These are phyloP conservation scores for Candolleomyces efflorescens DNA, from an alignment of 768 basidiomycete genomes.

Conservation along the genomic window DNA sequence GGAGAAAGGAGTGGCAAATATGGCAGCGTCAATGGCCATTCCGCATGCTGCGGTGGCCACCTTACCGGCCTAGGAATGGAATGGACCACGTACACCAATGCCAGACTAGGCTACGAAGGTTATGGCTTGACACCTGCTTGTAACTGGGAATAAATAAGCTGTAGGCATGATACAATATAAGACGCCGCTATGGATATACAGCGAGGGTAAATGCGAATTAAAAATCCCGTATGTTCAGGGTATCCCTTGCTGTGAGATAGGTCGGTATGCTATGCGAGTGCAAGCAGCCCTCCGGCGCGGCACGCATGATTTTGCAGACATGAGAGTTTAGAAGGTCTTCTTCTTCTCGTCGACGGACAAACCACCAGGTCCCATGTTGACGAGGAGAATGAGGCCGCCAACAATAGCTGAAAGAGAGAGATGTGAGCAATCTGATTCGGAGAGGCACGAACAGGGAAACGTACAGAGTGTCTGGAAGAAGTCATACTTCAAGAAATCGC, in stretches of 20 bases:
- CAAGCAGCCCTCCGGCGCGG: background rate
- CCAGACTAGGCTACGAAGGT: too few species aligned
- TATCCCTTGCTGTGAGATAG: background rate
- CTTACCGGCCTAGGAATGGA: too few species aligned
- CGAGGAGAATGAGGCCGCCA: slow-evolving; percentile 93
- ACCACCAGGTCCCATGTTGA: slow-evolving; percentile 97
- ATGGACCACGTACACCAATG: too few species aligned
- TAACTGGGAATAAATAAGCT: background rate
- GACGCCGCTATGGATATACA: background rate
- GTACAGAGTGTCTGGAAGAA: slow-evolving; percentile 95
- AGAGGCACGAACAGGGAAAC: slow-evolving; percentile 17
- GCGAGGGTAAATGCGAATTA: background rate
- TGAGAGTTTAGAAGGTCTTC: slow-evolving; percentile 67
- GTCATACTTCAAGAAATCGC: slow-evolving; percentile 99
- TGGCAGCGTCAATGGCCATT: background rate
- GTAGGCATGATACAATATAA: background rate
- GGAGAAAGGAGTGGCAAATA: background rate
- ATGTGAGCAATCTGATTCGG: slow-evolving; percentile 1
- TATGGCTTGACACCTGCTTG: background rate
- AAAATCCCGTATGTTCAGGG: background rate
- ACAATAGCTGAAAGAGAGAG: slow-evolving; percentile 62
- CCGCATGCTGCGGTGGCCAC: too few species aligned
- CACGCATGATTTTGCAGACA: background rate
- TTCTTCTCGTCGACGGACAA: slow-evolving; percentile 99
- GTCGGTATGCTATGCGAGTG: background rate